These are phyloP conservation scores for Pleurotus eryngii DNA, from an alignment of 768 basidiomycete genomes.

Conservation along the genomic window DNA sequence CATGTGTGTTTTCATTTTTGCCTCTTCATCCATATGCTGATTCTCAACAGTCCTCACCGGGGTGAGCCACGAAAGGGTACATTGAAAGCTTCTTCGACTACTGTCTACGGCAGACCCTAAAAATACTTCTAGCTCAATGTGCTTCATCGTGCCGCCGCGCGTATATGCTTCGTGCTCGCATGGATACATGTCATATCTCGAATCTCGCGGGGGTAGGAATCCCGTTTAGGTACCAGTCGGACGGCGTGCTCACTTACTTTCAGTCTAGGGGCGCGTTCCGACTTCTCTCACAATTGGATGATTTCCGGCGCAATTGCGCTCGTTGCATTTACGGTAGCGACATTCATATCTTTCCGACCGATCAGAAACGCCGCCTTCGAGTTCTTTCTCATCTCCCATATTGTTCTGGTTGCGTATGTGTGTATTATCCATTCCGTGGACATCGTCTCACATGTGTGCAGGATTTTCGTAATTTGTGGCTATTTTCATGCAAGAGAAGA, in stretches of 20 bases:
- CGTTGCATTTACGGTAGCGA: slow-evolving; percentile 32
- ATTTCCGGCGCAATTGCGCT: slow-evolving; percentile 25
- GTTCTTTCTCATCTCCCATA: slow-evolving; percentile 33
- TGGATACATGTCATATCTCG: slow-evolving; percentile 40
- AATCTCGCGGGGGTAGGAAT: slow-evolving; percentile 22
- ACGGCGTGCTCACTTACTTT: not conserved
- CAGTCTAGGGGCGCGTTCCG: slow-evolving; percentile 31
- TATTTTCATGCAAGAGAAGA: slow-evolving; percentile 33
- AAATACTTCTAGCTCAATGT: slow-evolving; percentile 33
- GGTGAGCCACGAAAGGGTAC: slow-evolving; percentile 49
- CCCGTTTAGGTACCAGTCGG: not conserved
- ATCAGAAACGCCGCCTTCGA: slow-evolving; percentile 39
- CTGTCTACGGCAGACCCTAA: too few relatives aligned
- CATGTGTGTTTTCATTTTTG: slow-evolving; percentile 29
- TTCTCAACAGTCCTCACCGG: slow-evolving; percentile 43
- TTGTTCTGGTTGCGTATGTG: slow-evolving; percentile 28
- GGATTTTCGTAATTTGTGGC: slow-evolving; percentile 36
- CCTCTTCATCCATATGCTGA: not conserved
- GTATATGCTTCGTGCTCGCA: slow-evolving; percentile 36
- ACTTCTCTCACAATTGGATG: slow-evolving; percentile 36
- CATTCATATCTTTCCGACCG: slow-evolving; percentile 35
- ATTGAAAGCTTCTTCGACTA: not conserved
- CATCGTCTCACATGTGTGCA: slow-evolving; percentile 17
- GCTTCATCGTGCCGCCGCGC: slow-evolving; percentile 42
- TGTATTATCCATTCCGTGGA: slow-evolving; percentile 14